These are phyloP conservation scores for Auxenochlorella pyrenoidosa DNA, from an alignment of 139 green algal species.

Conservation along the genomic window DNA sequence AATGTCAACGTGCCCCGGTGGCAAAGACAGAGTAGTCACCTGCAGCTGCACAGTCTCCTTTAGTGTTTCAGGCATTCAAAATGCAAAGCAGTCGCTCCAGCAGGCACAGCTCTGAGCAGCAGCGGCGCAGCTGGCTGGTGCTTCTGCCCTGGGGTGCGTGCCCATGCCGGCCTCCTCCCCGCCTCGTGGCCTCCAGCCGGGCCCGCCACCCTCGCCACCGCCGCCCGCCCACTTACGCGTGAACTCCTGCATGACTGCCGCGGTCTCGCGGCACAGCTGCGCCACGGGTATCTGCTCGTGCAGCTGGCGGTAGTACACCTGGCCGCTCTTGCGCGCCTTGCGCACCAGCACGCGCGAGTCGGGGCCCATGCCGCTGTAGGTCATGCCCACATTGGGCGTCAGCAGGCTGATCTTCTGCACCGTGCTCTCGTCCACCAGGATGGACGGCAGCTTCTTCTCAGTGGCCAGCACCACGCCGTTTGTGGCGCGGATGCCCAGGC, in stretches of 20 bases:
- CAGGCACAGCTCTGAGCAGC: neutral
- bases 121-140: neutral
- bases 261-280: constrained; percentile 96
- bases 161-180: too few species aligned
- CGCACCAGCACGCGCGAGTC: constrained; percentile 97
- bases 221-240: constrained; percentile 81
- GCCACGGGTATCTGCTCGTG: constrained; percentile 97
- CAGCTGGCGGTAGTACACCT: constrained; percentile 93
- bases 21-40: too few species aligned
- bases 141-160: neutral
- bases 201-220: too few species aligned
- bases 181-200: too few species aligned
- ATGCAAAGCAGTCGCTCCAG: too few species aligned
- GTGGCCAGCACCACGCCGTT: constrained; percentile 99
- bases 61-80: too few species aligned
- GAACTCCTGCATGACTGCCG: constrained; percentile 99
- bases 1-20: too few species aligned
- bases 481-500: constrained; percentile 94
- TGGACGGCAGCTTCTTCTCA: constrained; percentile 97
- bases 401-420: constrained; percentile 95
- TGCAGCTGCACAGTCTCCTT: too few species aligned
- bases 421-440: constrained; percentile 88
- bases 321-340: constrained; percentile 88
- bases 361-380: constrained; percentile 98
- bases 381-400: constrained; percentile 93